Evolutionary conservation across 495 filamentous ascomycete species (phyloP).

Genomic region (Cenococcum geophilum): DNA sequence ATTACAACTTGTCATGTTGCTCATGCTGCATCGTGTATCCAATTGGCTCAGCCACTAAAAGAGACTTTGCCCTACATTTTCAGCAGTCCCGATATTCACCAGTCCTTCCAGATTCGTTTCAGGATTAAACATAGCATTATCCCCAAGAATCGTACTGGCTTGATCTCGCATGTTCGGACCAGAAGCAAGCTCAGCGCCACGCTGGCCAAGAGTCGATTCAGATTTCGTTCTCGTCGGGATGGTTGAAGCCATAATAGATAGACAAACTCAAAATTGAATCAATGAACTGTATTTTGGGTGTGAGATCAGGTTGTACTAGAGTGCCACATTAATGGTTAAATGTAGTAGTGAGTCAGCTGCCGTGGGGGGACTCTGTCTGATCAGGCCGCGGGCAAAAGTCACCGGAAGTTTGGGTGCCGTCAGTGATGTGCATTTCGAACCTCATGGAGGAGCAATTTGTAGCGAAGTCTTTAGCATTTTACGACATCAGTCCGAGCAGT

Average conservation of each 20-base stretch:
- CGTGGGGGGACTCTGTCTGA: no score
- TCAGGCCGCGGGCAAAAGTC: no score
- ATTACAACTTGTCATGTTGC: no score
- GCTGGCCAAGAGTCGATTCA: background rate
- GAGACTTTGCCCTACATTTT: conserved; percentile 7
- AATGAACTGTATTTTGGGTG: background rate
- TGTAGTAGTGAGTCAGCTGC: no score
- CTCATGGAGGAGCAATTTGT: no score
- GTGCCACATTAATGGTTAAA: no score
- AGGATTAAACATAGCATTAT: background rate
- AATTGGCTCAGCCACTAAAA: background rate
- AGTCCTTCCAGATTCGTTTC: conserved; percentile 8
- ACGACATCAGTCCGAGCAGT: no score
- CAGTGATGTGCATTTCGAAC: no score
- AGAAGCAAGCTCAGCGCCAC: background rate
- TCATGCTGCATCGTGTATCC: no score
- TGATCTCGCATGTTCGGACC: background rate
- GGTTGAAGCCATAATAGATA: background rate
- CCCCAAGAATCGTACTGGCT: background rate
- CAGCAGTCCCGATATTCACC: conserved; percentile 13
- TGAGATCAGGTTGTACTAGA: no score
- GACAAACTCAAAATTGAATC: background rate
- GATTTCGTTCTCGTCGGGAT: background rate
- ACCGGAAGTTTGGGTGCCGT: no score
- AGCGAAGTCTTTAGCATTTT: no score